Evolutionary conservation across 108 stramenopile genomes (phyloP), one percentile per base, ranked within the genome.

Genomic region (Cafeteria roenbergensis): DNA sequence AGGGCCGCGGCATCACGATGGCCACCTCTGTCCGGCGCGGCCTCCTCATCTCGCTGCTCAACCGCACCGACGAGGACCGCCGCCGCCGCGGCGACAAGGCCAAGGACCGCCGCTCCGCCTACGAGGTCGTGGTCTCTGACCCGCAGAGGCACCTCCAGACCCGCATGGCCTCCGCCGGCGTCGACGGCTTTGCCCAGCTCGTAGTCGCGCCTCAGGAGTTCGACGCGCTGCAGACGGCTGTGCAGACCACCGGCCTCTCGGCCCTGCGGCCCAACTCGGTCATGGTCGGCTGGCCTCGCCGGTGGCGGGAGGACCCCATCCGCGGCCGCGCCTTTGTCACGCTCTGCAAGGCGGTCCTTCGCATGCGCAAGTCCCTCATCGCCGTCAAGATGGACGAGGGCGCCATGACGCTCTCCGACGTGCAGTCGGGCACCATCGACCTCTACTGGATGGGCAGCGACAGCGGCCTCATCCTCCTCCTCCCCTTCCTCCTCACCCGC

Each of bases 401-500:
- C 50, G 51, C 0, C 3, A 28, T 32, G 25, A 22, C 27, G 1
- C 27, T 30, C 63, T 25, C 51, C 26, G 26, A 27, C 53, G 55
- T 59, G 26, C 35, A 62, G 51, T 31, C 0, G 26, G 62, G 65
- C 36, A 79, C 78, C 29, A 84, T 88, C 56, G 87, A 88, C 68
- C 73, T 88, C 42, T 88, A 84, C 83, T 88, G 87, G 87, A 72
- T 87, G 53, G 78, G 82, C 21, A 72, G 82, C 62, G 86, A 87
- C 62, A 84, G 86, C 17, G 87, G 86, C n/a, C 77, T 87, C 34
- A 76, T 87, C 51, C 73, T 88, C 1, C 69, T 88, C 37, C 71
- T 86, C 17, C 87, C 87, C 24, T 86, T 72, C 62, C 76, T 88
- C 14, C 74, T 88, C 28, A 67, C 65, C 28, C 81, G 80, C 37